phyloP scores from a whole-genome alignment of 2,329 filamentous ascomycete species.

The Claviceps spartinae region DNA sequence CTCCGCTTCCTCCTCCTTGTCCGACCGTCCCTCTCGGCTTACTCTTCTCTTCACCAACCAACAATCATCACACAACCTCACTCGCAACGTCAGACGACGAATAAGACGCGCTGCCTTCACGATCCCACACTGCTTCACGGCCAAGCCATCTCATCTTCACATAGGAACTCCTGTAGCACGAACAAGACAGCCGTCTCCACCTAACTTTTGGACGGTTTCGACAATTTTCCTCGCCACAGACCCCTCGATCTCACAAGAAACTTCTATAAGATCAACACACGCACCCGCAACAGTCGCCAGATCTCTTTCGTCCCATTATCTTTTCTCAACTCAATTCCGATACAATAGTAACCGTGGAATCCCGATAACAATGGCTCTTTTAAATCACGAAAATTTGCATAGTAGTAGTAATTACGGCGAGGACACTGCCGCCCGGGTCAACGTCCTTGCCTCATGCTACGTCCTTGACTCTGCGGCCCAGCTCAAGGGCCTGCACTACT shows the following conservation, averaged over 20 bases:
- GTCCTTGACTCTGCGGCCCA: constrained; percentile 59
- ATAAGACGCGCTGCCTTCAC: background rate
- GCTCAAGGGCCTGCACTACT: constrained; percentile 84
- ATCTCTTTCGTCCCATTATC: constrained; percentile 5
- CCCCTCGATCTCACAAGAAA: background rate
- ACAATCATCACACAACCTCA: background rate
- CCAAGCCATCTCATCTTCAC: background rate
- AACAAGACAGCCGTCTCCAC: background rate
- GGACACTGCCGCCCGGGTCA: constrained; percentile 49
- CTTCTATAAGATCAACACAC: background rate
- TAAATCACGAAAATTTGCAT: constrained; percentile 56
- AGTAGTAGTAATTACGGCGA: constrained; percentile 68
- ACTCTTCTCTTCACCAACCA: background rate
- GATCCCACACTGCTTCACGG: background rate
- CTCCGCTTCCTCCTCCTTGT: constrained; percentile 1
- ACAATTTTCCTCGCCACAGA: background rate
- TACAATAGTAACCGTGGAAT: constrained; percentile 13
- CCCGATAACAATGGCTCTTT: constrained; percentile 43
- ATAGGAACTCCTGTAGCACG: background rate
- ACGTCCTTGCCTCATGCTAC: constrained; percentile 87
- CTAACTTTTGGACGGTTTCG: background rate
- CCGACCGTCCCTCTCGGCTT: background rate
- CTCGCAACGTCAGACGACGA: background rate
- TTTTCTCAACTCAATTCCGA: constrained; percentile 5
- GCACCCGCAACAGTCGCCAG: background rate